Evolutionary conservation across 2,329 filamentous ascomycete genomes (phyloP).

Genomic region (Aureobasidium sp.): DNA sequence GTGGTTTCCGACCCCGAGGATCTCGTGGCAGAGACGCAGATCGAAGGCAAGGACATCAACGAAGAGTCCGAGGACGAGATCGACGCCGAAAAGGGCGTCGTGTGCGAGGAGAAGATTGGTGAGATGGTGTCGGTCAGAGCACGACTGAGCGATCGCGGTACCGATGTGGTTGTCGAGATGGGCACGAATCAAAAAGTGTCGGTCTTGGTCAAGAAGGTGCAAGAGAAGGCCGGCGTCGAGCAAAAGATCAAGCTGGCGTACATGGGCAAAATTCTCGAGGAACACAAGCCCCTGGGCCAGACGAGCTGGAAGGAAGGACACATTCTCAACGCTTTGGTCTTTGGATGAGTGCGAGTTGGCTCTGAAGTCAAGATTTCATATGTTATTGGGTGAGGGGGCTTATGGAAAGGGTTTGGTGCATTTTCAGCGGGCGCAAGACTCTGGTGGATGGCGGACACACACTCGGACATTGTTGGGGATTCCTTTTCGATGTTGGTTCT

Average conservation of each 20-base stretch:
- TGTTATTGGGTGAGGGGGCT: neutral
- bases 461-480: neutral
- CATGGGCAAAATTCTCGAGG: slow-evolving; percentile 71
- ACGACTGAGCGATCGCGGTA: slow-evolving; percentile 33
- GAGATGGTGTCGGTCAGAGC: slow-evolving; percentile 28
- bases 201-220: slow-evolving; percentile 55
- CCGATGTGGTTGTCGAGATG: slow-evolving; percentile 32
- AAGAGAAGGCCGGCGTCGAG: slow-evolving; percentile 56
- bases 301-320: slow-evolving; percentile 73
- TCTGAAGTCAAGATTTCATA: neutral
- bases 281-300: slow-evolving; percentile 55
- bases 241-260: slow-evolving; percentile 67
- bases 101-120: slow-evolving; percentile 28
- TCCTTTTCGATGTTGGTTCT: neutral
- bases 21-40: slow-evolving; percentile 26
- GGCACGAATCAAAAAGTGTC: slow-evolving; percentile 50
- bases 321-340: slow-evolving; percentile 70
- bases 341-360: slow-evolving; percentile 19
- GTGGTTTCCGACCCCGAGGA: slow-evolving; percentile 39
- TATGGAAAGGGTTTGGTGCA: neutral
- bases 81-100: slow-evolving; percentile 27
- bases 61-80: slow-evolving; percentile 20
- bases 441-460: neutral
- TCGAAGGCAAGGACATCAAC: slow-evolving; percentile 23
- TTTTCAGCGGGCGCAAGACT: slow-evolving; percentile 7